These are phyloP conservation scores for Escallonia herrerae DNA, from an alignment of 129 eudicot species.

Conservation along the genomic window DNA sequence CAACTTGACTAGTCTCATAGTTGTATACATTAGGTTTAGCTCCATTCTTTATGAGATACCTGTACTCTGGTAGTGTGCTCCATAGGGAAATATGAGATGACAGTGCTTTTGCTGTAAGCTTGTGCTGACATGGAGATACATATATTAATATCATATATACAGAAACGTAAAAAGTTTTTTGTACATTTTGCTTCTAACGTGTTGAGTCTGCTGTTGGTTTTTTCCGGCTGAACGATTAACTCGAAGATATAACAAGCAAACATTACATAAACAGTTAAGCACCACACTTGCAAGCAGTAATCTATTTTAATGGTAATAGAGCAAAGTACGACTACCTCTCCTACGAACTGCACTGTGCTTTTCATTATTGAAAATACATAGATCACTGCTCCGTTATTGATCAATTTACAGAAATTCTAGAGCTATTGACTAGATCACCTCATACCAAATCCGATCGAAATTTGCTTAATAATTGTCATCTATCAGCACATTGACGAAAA, in stretches of 20 bases:
- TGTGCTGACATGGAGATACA: too few species aligned
- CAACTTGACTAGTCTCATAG: too few species aligned
- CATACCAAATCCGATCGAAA: slow-evolving; percentile 12
- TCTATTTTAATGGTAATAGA: neutral
- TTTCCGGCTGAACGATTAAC: neutral
- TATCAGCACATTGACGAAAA: neutral
- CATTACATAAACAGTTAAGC: slow-evolving; percentile 1
- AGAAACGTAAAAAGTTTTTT: neutral
- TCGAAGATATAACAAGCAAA: neutral
- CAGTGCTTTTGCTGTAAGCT: too few species aligned
- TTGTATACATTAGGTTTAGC: too few species aligned
- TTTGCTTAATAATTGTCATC: neutral
- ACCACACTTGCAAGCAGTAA: slow-evolving; percentile 13
- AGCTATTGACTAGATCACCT: slow-evolving; percentile 3
- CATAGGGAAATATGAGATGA: too few species aligned
- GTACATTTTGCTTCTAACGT: neutral
- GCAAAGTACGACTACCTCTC: slow-evolving; percentile 4
- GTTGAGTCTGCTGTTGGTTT: neutral
- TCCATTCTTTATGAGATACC: too few species aligned
- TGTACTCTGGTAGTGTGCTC: too few species aligned
- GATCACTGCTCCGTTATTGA: neutral
- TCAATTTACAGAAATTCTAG: slow-evolving; percentile 7
- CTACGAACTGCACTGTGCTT: slow-evolving; percentile 7
- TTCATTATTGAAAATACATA: slow-evolving; percentile 18
- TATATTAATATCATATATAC: too few species aligned